Evolutionary conservation across 371 early-diverging fungal species (phyloP), one percentile per base, ranked within the genome.

Genomic region (Phascolomyces articulosus): DNA sequence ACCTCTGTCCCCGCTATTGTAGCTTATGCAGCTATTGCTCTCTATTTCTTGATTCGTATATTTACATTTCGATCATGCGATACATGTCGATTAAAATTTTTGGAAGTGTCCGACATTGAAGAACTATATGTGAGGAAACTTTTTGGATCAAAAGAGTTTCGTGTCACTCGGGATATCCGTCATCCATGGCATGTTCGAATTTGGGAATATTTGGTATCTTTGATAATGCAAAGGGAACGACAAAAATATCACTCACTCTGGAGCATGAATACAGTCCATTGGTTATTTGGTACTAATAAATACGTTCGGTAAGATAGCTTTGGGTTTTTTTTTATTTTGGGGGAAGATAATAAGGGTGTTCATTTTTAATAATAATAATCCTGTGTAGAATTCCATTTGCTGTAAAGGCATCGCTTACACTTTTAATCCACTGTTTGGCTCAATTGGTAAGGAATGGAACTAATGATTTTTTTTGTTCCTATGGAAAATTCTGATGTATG

Each of bases 331-430:
- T n/a, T n/a, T n/a, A n/a, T n/a, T n/a, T n/a, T n/a, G n/a, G n/a
- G n/a, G n/a, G n/a, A n/a, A n/a, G n/a, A n/a, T n/a, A n/a, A n/a
- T n/a, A n/a, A n/a, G n/a, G n/a, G n/a, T n/a, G n/a, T n/a, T n/a
- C n/a, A n/a, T n/a, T n/a, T n/a, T n/a, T n/a, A n/a, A n/a, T n/a
- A n/a, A n/a, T n/a, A n/a, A n/a, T n/a, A n/a, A n/a, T n/a, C n/a
- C n/a, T n/a, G n/a, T n/a, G n/a, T 48, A 79, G 80, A 28, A 73
- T 82, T 41, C 83, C 83, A 0, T 76, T 75, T 57, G 63, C 73
- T 8, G 74, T 82, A 18, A 82, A 79, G 28, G 65, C 68, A 6
- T 72, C 83, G 0, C 48, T 82, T 23, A 70, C 73, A 0, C 63
- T 82, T 3, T 44, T 82, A 7, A 1, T 77, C 3, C 78, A 78